Conservation (phyloP, 805 yeast species). For the Schwanniomyces sp. region DNA sequence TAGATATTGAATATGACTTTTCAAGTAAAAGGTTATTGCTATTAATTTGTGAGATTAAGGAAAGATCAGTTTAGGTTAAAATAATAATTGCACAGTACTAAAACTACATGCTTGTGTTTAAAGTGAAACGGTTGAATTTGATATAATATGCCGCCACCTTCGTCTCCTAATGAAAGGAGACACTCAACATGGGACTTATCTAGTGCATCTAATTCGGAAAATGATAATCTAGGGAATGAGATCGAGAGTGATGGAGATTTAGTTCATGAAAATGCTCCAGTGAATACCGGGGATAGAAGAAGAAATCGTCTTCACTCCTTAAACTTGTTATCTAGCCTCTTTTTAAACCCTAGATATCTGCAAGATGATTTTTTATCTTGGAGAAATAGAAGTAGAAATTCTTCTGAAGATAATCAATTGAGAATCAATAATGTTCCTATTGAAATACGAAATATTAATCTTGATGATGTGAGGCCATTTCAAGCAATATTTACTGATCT, state of each 20-base stretch:
- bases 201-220: constrained; percentile 1
- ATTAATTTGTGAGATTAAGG: no score
- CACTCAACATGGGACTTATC: constrained; percentile 3
- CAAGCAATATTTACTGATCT: not conserved
- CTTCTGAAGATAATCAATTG: constrained; percentile 7
- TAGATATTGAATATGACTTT: not conserved
- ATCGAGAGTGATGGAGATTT: constrained; percentile 4
- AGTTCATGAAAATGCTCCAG: not conserved
- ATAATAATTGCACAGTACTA: no score
- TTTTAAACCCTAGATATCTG: constrained; percentile 2
- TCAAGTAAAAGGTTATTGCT: no score
- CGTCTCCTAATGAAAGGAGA: constrained; percentile 6
- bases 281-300: not conserved
- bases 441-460: constrained; percentile 6
- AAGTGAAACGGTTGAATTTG: not conserved
- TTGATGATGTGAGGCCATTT: constrained; percentile 1
- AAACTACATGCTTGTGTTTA: not conserved
- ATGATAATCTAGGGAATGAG: constrained; percentile 1
- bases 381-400: constrained; percentile 7
- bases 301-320: constrained; percentile 6
- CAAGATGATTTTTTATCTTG: not conserved
- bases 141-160: constrained; percentile 10
- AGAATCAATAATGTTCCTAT: constrained; percentile 7
- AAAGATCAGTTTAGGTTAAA: no score
- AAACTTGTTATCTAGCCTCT: constrained; percentile 6